Evolutionary conservation across 441 rosid species (phyloP), one percentile per base, ranked within the genome.

Genomic region (Pelargonium citronellum): DNA sequence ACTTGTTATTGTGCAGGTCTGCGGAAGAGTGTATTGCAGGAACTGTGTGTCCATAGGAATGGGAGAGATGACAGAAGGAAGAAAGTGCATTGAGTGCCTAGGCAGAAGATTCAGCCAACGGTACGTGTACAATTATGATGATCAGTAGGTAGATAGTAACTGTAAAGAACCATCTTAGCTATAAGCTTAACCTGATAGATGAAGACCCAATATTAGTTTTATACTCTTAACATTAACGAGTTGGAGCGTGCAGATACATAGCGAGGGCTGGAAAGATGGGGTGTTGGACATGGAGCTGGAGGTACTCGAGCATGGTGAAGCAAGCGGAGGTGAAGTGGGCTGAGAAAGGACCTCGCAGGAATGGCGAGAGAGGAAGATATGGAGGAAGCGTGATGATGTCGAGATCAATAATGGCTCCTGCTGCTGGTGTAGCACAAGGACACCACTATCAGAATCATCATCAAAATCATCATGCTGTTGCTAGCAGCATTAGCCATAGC

Each of bases 311-410:
- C 60, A 16, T 1, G 3, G 86, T 76, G 63, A 86, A 83, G 77
- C 87, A 79, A 64, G 90, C 86, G 22, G 90, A 88, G 78, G 75
- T 85, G 10, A 83, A 74, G 64, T 86, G 93, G 93, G 90, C 90
- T 0, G 93, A 86, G 83, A 88, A 82, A 77, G 93, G 90, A 24
- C 87, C 90, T 0, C 77, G 87, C 70, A 77, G 73, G 72, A 73
- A 61, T 8, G 80, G 77, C 0, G 89, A 82, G 41, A 73, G 72
- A 67, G 13, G 39, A 11, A 77, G 72, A 7, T 63, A 73, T 2
- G 81, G 80, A 12, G 49, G n/a, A 5, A 77, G 72, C 58, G 51
- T 8, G 17, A 64, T 77, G 73, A 73, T 66, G 73, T 72, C 87
- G 9, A 68, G 76, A 73, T 69, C 84, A 41, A 72, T 57, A 6